phyloP scores from a whole-genome alignment of 257 asterid species.

The Nicotiana tabacum region DNA sequence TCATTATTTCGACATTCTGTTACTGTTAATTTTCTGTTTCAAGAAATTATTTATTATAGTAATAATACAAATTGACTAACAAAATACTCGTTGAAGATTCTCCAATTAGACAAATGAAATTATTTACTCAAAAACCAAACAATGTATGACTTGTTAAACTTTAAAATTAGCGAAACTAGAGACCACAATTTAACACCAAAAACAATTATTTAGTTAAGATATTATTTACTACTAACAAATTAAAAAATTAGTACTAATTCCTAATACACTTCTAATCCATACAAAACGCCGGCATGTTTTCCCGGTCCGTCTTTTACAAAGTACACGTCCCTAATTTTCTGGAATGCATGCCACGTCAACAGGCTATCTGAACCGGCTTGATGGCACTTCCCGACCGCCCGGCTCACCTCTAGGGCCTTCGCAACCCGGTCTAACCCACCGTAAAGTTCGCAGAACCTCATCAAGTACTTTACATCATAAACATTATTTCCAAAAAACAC shows the following conservation, averaged over 20 bases:
- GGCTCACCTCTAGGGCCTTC: slow-evolving; percentile 40
- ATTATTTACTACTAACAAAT: slow-evolving; percentile 2
- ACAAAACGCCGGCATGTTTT: slow-evolving; percentile 60
- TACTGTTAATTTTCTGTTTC: too few species aligned
- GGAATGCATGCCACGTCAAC: slow-evolving; percentile 73
- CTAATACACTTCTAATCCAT: slow-evolving; percentile 49
- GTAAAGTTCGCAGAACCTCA: slow-evolving; percentile 48
- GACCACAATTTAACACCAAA: neutral
- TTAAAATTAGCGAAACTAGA: neutral
- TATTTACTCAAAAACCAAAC: too few species aligned
- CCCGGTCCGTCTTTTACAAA: slow-evolving; percentile 45
- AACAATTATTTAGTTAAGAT: neutral
- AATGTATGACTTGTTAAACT: too few species aligned
- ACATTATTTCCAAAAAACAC: slow-evolving; percentile 46
- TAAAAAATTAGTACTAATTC: neutral
- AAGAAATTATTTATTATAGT: too few species aligned
- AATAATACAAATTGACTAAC: too few species aligned
- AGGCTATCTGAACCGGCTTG: slow-evolving; percentile 79
- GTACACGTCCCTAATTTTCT: slow-evolving; percentile 50
- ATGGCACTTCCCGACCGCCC: slow-evolving; percentile 67
- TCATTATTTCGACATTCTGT: too few species aligned
- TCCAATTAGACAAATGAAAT: too few species aligned
- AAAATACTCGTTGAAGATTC: too few species aligned
- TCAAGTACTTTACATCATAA: slow-evolving; percentile 62
- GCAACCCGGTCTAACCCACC: slow-evolving; percentile 78